Evolutionary conservation across 2,329 filamentous ascomycete genomes (phyloP).

Genomic region (Ophiocordyceps camponoti-floridani): DNA sequence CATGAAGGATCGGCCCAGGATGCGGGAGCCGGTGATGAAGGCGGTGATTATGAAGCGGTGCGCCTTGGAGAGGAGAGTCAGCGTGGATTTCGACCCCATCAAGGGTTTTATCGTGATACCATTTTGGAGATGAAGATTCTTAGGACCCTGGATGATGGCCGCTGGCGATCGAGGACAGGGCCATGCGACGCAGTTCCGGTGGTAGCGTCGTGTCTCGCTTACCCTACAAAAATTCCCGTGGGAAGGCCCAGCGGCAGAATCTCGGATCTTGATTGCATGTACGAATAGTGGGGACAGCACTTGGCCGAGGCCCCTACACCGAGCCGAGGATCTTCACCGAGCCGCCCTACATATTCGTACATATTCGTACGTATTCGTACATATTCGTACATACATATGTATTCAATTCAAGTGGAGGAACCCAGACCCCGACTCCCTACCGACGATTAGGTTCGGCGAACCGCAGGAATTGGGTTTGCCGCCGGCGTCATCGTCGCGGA

Average conservation of each 20-base stretch:
- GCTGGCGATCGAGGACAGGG: background rate
- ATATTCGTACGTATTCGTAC: no score
- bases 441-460: background rate
- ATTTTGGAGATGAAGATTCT: slow-evolving; percentile 7
- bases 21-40: slow-evolving; percentile 75
- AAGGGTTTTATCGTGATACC: slow-evolving; percentile 6
- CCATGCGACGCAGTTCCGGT: slow-evolving; percentile 6
- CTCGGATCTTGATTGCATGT: no score
- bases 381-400: no score
- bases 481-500: background rate
- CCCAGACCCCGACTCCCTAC: no score
- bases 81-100: background rate
- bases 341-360: no score
- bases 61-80: slow-evolving; percentile 28
- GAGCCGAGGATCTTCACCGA: no score
- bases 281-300: no score
- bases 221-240: background rate
- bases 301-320: no score
- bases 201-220: slow-evolving; percentile 2
- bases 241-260: no score
- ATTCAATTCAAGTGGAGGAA: no score
- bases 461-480: background rate
- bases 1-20: slow-evolving; percentile 79
- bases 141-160: background rate
- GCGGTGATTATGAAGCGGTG: slow-evolving; percentile 82